Conservation (phyloP, 345 rosid genomes). For the Anacardium occidentale region DNA sequence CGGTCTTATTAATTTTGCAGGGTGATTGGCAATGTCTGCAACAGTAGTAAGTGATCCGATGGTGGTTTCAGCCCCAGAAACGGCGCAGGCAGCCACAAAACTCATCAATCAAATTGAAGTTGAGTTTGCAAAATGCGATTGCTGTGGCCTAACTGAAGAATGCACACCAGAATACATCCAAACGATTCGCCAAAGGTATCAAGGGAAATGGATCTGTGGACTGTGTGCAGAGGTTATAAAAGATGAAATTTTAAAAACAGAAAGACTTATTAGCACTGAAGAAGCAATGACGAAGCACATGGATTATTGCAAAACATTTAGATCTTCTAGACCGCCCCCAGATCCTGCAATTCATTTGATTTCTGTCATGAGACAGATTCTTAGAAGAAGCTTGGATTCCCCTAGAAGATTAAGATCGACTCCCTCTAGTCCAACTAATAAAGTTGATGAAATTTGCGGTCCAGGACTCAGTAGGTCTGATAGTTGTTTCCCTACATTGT, state of each 20-base stretch:
- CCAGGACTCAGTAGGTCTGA: slow-evolving; percentile 57
- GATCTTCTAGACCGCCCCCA: slow-evolving; percentile 67
- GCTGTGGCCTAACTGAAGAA: slow-evolving; percentile 88
- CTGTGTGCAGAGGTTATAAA: slow-evolving; percentile 89
- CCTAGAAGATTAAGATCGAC: slow-evolving; percentile 61
- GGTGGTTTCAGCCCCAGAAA: slow-evolving; percentile 53
- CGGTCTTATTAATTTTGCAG: slow-evolving; percentile 5
- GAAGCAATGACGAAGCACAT: slow-evolving; percentile 88
- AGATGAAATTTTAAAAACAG: slow-evolving; percentile 65
- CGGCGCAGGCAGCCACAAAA: slow-evolving; percentile 20
- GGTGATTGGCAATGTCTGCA: slow-evolving; percentile 65
- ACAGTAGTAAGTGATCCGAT: slow-evolving; percentile 56
- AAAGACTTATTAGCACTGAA: slow-evolving; percentile 70
- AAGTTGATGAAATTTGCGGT: slow-evolving; percentile 26
- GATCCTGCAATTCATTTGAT: slow-evolving; percentile 74
- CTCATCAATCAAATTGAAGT: slow-evolving; percentile 50
- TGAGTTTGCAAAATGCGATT: slow-evolving; percentile 69
- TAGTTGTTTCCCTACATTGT: slow-evolving; percentile 73
- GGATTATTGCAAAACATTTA: slow-evolving; percentile 75
- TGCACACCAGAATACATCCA: slow-evolving; percentile 83
- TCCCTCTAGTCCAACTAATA: slow-evolving; percentile 70
- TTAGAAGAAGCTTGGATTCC: slow-evolving; percentile 70
- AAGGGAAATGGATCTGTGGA: slow-evolving; percentile 93
- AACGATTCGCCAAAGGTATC: slow-evolving; percentile 54
- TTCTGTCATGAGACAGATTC: slow-evolving; percentile 79